phyloP scores from a whole-genome alignment of 73 alveolate species.

The Breviolum minutum region DNA sequence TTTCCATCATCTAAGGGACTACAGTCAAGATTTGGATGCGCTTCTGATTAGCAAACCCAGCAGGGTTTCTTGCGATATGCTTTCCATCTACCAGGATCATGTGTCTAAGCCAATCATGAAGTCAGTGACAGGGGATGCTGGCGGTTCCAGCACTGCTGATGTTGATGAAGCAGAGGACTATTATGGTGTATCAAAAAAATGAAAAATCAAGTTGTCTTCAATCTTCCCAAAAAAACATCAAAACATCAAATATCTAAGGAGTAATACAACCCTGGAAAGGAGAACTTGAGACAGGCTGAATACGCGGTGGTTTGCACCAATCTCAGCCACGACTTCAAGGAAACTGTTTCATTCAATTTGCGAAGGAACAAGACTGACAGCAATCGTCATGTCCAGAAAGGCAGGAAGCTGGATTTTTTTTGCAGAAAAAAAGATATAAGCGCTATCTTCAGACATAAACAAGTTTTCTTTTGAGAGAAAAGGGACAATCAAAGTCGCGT shows the following conservation, averaged over 20 bases:
- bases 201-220: no score
- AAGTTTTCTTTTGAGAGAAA: not conserved
- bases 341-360: constrained; percentile 7
- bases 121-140: not conserved
- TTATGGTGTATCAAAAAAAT: not conserved
- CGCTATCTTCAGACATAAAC: not conserved
- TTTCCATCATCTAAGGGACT: not conserved
- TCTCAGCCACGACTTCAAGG: constrained; percentile 18
- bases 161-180: not conserved
- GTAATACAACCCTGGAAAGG: not conserved
- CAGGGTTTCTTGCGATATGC: not conserved
- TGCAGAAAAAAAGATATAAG: not conserved
- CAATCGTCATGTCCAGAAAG: constrained; percentile 6
- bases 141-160: not conserved
- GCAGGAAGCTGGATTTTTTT: not conserved
- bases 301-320: not conserved
- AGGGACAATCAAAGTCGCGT: not conserved
- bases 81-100: constrained; percentile 14
- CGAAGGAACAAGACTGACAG: not conserved
- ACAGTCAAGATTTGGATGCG: constrained; percentile 49
- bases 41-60: not conserved
- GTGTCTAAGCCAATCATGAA: not conserved
- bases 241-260: not conserved
- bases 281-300: constrained; percentile 4
- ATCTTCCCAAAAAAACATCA: not conserved